Percentiles rank a stretch among this genome's conserved stretches.
phyloP scores from a whole-genome alignment of 2,329 filamentous ascomycete genomes.

The Xylogone sp. region DNA sequence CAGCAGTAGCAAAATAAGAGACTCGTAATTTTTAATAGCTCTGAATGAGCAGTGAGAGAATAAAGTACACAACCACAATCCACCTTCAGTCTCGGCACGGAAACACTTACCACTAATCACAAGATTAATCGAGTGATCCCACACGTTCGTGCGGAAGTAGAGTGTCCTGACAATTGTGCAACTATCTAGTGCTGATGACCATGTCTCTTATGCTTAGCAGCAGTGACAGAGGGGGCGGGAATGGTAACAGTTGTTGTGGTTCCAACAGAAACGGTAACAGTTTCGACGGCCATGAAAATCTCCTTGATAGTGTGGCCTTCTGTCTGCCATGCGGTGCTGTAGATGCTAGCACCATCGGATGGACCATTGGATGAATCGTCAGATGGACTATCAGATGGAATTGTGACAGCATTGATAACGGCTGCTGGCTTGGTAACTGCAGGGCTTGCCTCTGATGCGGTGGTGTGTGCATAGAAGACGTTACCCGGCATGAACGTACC shows the following conservation, averaged over 20 bases:
- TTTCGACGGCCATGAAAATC: constrained; percentile 53
- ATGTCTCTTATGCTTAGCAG: constrained; percentile 1
- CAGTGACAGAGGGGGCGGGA: not conserved
- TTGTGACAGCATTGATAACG: not conserved
- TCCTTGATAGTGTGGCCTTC: constrained; percentile 47
- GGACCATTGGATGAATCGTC: no score
- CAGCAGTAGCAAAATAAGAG: not conserved
- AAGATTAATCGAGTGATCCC: not conserved
- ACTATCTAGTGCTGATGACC: not conserved
- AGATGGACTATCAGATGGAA: no score
- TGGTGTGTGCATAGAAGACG: constrained; percentile 22
- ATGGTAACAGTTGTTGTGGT: constrained; percentile 1
- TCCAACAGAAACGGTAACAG: constrained; percentile 46
- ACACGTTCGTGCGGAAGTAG: no score
- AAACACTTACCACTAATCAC: no score
- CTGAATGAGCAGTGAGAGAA: not conserved
- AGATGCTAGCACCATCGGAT: constrained; percentile 22
- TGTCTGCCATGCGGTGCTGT: constrained; percentile 52
- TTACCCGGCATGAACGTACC: constrained; percentile 24
- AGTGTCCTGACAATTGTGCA: not conserved
- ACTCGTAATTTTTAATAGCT: not conserved
- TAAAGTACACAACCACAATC: not conserved
- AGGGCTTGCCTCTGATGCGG: not conserved
- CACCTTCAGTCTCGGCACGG: no score
- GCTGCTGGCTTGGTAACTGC: not conserved